phyloP scores from a whole-genome alignment of 805 yeast species.

The Myxozyma sirexii region DNA sequence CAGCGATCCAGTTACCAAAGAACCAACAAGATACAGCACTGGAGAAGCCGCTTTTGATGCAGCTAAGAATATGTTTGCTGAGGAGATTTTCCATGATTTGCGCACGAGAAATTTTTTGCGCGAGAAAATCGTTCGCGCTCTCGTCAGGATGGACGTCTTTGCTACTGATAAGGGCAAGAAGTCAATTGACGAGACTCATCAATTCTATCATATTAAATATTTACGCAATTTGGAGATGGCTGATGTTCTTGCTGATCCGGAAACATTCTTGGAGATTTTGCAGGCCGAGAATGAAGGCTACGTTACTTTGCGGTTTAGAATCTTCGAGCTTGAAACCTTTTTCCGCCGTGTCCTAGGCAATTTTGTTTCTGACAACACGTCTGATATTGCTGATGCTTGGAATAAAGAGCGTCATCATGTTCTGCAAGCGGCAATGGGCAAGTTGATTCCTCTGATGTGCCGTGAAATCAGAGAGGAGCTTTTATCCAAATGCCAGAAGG shows the following conservation, averaged over 20 bases:
- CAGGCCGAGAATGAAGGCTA: slow-evolving; percentile 85
- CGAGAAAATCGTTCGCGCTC: slow-evolving; percentile 57
- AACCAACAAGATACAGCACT: slow-evolving; percentile 21
- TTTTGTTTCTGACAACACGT: slow-evolving; percentile 51
- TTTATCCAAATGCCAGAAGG: slow-evolving; percentile 71
- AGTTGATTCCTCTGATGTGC: slow-evolving; percentile 66
- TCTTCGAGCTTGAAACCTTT: slow-evolving; percentile 27
- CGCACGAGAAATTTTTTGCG: slow-evolving; percentile 66
- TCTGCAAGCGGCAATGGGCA: slow-evolving; percentile 66
- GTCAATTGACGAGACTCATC: slow-evolving; percentile 76
- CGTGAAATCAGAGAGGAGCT: slow-evolving; percentile 81
- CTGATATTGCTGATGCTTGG: slow-evolving; percentile 79
- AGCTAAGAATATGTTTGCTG: slow-evolving; percentile 72
- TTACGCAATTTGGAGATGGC: slow-evolving; percentile 77
- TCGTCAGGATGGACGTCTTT: slow-evolving; percentile 69
- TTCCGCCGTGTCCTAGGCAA: slow-evolving; percentile 47
- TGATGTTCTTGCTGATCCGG: slow-evolving; percentile 77
- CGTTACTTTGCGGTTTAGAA: slow-evolving; percentile 45
- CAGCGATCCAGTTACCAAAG: slow-evolving; percentile 34
- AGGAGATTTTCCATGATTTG: slow-evolving; percentile 79
- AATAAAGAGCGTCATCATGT: slow-evolving; percentile 70
- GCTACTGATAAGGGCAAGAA: slow-evolving; percentile 82
- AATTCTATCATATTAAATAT: slow-evolving; percentile 88
- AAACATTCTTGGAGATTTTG: slow-evolving; percentile 81
- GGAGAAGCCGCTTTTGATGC: slow-evolving; percentile 64